Base-by-base conservation (phyloP, 2,329 filamentous ascomycete genomes). In the Ophiostoma triangulosporum region DNA sequence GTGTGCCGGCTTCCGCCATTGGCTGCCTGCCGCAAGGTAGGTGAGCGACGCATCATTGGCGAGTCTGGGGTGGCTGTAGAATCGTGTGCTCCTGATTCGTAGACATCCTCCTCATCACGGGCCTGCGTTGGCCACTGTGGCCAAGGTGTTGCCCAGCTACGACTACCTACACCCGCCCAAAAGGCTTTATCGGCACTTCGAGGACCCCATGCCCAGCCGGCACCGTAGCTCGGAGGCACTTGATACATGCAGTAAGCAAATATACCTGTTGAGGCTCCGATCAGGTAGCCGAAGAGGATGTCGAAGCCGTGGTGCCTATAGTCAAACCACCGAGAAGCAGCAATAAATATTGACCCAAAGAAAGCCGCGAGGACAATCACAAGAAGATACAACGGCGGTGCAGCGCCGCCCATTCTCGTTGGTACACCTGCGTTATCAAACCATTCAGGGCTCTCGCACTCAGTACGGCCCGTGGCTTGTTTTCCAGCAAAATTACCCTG, bases 281-380 rank as follows among this genome's bases (percentile, higher is more conserved):
- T 84, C 12, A 86, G 59, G 53, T 83, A 85, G n/a, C 91, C 91
- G 58, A 86, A 88, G 2, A 96, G 69, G 59, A 96, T 86, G 59
- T 97, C 91, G 65, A 95, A 91, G n/a, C 84, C 89, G 65, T 91
- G 86, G 66, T 97, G 91, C 36, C 87, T 81, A 70, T 84, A 94
- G 66, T 96, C 84, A 56, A 84, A 89, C 77, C 84, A 97, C 11
- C 91, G 84, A 1, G 88, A 91, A 27, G 83, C 80, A n/a, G 84
- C 76, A 57, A 96, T 85, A 69, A 89, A 95, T 58, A 89, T 77
- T 5, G 89, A 84, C 1, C 79, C 71, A 54, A 81, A 84, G 58
- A 89, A 77, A 2, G 90, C 90, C 1, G 87, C 67, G 17, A 88
- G 71, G 2, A 81, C 76, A 32, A 91, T 65, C 45, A 83, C 70